Base-by-base conservation (phyloP, 2,329 filamentous ascomycete species). In the Verticillium tricorpus region DNA sequence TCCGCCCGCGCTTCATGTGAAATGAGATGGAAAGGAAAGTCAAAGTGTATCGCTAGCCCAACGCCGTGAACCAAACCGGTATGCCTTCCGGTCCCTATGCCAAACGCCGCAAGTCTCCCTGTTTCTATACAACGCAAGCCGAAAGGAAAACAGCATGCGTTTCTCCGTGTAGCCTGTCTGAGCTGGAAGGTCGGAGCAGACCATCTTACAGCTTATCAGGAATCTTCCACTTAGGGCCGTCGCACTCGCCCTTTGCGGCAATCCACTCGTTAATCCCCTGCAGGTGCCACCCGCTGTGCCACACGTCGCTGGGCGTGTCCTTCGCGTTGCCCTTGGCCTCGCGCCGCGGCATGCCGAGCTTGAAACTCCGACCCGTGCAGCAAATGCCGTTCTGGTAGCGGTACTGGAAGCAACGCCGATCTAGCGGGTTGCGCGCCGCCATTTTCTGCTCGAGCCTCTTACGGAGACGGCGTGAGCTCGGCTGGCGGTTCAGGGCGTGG, bases 251-350 rank as follows among this genome's bases (percentile, higher is more conserved):
- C 68, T 72, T 76, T 19, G 76, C 73, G 8, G 75, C 71, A 58
- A 80, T 78, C 79, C 79, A 82, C 62, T 80, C 74, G 50, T 77
- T 72, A 68, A 82, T 81, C 45, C 79, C 78, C 59, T 77, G 71
- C 37, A 80, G 66, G 62, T 81, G 76, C 79, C 79, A 82, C 1
- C 80, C 80, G 57, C 78, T 80, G 63, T 65, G 67, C 72, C 75
- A 78, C 39, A 68, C 73, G 12, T 69, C 70, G 52, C 72, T 72
- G 8, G 68, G 69, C 25, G 54, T 54, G 58, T 59, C 58, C 15
- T 9, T 12, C 28, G 28, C 19, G 40, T 59, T 54, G 17, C 40
- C 58, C 25, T 71, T 70, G 37, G 70, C 66, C n/a, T 70, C 68
- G 11, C 64, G 67, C 34, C 68, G 73, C 11, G 79, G 78, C 39